Conservation (phyloP, 345 rosid genomes). For the Gossypium longicalyx region DNA sequence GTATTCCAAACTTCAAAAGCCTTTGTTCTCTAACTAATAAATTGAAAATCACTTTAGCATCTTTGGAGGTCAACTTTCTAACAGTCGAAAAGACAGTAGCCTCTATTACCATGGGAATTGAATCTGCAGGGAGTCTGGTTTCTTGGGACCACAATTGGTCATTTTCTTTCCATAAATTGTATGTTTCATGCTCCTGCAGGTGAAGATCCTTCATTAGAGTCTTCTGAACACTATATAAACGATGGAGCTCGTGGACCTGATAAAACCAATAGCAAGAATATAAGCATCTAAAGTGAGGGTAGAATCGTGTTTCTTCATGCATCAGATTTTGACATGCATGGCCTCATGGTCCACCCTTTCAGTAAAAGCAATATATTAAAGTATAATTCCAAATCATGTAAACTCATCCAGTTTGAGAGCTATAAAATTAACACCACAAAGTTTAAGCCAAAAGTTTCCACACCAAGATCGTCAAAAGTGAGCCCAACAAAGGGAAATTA, state of each 20-base stretch:
- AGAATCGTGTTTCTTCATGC: conserved; percentile 2
- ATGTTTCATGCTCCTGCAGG: conserved; percentile 17
- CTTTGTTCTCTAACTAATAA: background rate
- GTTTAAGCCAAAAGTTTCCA: conserved; percentile 5
- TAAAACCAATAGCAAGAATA: conserved; percentile 9
- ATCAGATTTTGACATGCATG: background rate
- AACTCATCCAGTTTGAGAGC: conserved; percentile 3
- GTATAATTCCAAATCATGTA: background rate
- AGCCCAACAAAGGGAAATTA: conserved; percentile 7
- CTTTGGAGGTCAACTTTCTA: background rate
- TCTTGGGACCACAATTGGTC: conserved; percentile 18
- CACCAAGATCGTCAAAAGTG: background rate
- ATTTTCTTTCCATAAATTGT: conserved; percentile 22
- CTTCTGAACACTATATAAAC: conserved; percentile 32
- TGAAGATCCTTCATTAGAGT: conserved; percentile 34
- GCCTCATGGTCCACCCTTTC: background rate
- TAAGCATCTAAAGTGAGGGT: background rate
- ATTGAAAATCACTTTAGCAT: background rate
- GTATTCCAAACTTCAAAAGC: background rate
- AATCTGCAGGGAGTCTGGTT: conserved; percentile 15
- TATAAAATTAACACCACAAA: background rate
- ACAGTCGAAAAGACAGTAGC: background rate
- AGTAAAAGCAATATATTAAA: background rate
- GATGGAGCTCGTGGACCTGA: conserved; percentile 50
- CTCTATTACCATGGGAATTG: conserved; percentile 24